Evolutionary conservation across 225 moss, liverwort and hornwort species (phyloP).

Genomic region (Physcomitrium patens): DNA sequence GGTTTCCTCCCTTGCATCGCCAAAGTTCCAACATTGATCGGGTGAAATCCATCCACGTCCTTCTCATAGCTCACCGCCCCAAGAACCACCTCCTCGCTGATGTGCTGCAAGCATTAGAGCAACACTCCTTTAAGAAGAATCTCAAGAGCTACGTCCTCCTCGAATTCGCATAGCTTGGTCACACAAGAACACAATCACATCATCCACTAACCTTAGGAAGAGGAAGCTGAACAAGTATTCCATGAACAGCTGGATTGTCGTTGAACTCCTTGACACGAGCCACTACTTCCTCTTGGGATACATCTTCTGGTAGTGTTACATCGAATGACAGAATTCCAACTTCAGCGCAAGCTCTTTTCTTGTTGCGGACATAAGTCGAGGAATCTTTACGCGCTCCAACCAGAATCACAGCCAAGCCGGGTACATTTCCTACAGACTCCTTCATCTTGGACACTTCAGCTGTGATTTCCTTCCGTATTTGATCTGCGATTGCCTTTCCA

Average conservation of each 20-base stretch:
- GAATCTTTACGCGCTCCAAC: conserved; percentile 83
- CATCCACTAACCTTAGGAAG: conserved; percentile 70
- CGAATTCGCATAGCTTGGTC: neutral
- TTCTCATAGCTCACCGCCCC: conserved; percentile 78
- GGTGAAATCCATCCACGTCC: conserved; percentile 97
- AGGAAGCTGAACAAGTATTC: conserved; percentile 84
- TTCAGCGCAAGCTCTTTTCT: conserved; percentile 77
- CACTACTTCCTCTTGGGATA: conserved; percentile 66
- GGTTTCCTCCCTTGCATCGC: conserved; percentile 85
- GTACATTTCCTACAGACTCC: conserved; percentile 58
- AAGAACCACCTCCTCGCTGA: conserved; percentile 76
- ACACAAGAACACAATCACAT: neutral
- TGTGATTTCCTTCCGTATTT: conserved; percentile 63
- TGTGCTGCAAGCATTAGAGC: conserved; percentile 51
- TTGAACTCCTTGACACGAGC: conserved; percentile 65
- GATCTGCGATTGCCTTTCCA: conserved; percentile 75
- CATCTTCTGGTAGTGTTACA: conserved; percentile 59
- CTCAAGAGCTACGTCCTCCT: neutral
- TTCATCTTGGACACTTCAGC: conserved; percentile 69
- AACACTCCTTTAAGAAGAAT: neutral
- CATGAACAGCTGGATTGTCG: conserved; percentile 75
- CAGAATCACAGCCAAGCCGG: conserved; percentile 78
- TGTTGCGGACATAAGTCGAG: conserved; percentile 79
- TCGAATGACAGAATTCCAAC: conserved; percentile 72
- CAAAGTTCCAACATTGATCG: conserved; percentile 83